A percentile compares a stretch with the other conserved stretches of the same genome.
phyloP scores from a whole-genome alignment of 75 land plant species.

The Selaginella moellendorffii region DNA sequence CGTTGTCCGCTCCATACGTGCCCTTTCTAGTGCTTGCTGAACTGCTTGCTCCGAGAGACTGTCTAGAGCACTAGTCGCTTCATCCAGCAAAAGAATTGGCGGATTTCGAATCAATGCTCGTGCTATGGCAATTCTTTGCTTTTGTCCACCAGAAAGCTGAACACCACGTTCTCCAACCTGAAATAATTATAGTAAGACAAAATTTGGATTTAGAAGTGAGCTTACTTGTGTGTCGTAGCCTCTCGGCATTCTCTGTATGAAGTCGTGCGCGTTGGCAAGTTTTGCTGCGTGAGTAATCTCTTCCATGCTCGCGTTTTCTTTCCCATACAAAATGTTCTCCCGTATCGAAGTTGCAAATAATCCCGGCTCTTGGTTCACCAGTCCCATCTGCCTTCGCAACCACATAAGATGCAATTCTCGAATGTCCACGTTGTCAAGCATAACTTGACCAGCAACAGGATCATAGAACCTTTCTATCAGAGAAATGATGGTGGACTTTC shows the following conservation, averaged over 20 bases:
- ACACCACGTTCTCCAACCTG: neutral
- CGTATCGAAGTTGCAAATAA: slow-evolving; percentile 22
- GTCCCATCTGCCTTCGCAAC: slow-evolving; percentile 18
- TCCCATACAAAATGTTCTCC: neutral
- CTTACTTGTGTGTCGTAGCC: slow-evolving; percentile 25
- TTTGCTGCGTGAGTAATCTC: slow-evolving; percentile 15
- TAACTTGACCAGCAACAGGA: slow-evolving; percentile 2
- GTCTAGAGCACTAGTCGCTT: neutral
- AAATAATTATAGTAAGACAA: no score
- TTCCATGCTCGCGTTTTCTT: neutral
- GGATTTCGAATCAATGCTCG: neutral
- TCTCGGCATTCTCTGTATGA: slow-evolving; percentile 14
- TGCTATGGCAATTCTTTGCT: neutral
- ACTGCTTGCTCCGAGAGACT: neutral
- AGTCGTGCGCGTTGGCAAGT: slow-evolving; percentile 21
- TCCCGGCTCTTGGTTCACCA: slow-evolving; percentile 23
- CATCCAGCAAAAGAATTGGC: neutral
- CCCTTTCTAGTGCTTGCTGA: neutral
- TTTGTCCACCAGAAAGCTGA: neutral
- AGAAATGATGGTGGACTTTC: slow-evolving; percentile 7
- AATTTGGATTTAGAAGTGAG: no score
- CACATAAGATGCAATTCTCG: slow-evolving; percentile 10
- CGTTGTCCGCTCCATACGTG: neutral
- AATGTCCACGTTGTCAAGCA: slow-evolving; percentile 15
- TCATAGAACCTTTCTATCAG: slow-evolving; percentile 8